These are phyloP conservation scores for Vitis hybrid DNA, from an alignment of 177 flowering plant species.

Conservation along the genomic window DNA sequence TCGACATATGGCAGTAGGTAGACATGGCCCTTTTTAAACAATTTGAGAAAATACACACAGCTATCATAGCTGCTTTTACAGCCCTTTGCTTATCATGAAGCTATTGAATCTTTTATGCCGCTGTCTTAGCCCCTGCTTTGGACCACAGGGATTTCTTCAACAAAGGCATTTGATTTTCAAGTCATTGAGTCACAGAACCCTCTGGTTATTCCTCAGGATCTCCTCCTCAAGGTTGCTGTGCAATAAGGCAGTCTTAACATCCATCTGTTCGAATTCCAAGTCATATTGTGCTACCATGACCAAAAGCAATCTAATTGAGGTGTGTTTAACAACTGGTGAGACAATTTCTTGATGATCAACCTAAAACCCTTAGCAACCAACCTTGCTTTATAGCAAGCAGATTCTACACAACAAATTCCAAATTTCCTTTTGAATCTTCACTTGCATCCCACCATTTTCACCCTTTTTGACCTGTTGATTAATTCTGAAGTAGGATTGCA, in stretches of 20 bases:
- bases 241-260: background rate
- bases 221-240: constrained; percentile 2
- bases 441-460: background rate
- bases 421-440: constrained; percentile 2
- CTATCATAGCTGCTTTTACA: too few species aligned
- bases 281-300: background rate
- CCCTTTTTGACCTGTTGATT: background rate
- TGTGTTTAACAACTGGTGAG: background rate
- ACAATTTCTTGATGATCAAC: background rate
- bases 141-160: too few species aligned
- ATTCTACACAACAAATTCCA: background rate
- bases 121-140: too few species aligned
- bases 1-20: too few species aligned
- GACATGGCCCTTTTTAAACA: too few species aligned
- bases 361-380: background rate
- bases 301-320: background rate
- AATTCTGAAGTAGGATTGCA: too few species aligned
- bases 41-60: too few species aligned
- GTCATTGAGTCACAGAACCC: too few species aligned
- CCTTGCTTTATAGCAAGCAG: background rate
- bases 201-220: background rate
- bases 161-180: too few species aligned
- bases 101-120: too few species aligned
- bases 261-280: background rate
- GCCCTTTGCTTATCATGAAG: too few species aligned